Evolutionary conservation across 495 filamentous ascomycete species (phyloP), one percentile per base, ranked within the genome.

Genomic region (Hypoxylon subgilvum): DNA sequence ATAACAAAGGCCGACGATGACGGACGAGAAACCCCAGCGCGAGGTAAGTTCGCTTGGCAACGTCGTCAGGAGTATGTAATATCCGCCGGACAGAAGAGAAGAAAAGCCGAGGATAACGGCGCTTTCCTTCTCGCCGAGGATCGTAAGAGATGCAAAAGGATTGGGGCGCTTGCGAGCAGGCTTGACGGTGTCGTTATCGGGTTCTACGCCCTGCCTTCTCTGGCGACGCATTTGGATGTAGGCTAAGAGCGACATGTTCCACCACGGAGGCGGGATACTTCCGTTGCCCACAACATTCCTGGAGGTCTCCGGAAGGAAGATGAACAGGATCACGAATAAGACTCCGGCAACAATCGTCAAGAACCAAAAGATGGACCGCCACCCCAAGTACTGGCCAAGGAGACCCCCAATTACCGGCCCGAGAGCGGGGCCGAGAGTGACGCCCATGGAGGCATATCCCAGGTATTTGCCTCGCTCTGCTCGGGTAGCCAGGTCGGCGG

Each of bases 281-380:
- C 78, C 77, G 42, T 84, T 77, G 2, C 77, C 79, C 1, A 82
- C 78, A 5, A 81, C 67, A 1, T 70, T 73, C 1, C 78, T 73
- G 40, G 67, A 70, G 0, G 78, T 82, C 57, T 81, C 79, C 0
- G 74, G 78, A 0, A 77, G 58, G 40, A 64, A 59, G 9, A 68
- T 21, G 4, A 76, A 25, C 1, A 76, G 32, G 6, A 74, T 25
- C 2, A 69, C 8, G 5, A 69, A 17, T 7, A 72, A 48, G n/a
- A 67, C 49, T 0, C 74, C 66, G 59, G 18, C 75, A 42, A 80
- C 45, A 9, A 85, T 82, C 13, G 69, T 63, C 21, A 87, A 64
- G 41, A 87, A 86, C 81, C 81, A 86, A 62, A 86, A 88, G 8
- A 84, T 83, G 40, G 72, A 72, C 22, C 79, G 60, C 84, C 84